Base-by-base conservation (phyloP, 495 filamentous ascomycete species). In the Delitschia confertaspora region DNA sequence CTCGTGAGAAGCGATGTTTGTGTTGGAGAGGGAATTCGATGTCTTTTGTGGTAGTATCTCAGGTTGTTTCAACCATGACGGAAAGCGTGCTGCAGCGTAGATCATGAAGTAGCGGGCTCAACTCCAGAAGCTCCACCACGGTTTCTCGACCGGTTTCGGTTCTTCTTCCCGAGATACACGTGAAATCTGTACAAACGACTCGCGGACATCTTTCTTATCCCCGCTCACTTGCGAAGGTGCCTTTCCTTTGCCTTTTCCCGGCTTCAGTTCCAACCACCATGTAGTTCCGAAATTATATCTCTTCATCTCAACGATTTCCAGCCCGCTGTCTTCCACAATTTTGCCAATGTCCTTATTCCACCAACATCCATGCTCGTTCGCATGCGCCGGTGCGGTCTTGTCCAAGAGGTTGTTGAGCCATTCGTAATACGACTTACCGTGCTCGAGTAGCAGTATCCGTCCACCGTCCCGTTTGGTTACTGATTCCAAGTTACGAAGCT, bases 281-380 rank as follows among this genome's bases (percentile, higher is more conserved):
- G 78, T 80, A 13, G 88, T 95, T 22, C 88, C 88, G 39, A 82
- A 68, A 65, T 93, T 84, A 60, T 69, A 75, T 23, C 76, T 62
- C 49, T 76, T 76, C 18, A 93, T 64, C 41, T 65, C 65, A 17
- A 83, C 69, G 33, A 98, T 68, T 66, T 88, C 83, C 56, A 98
- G 64, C 16, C 86, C 89, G 46, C 83, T 88, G 49, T 88, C 75
- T 50, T 71, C 63, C 27, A 95, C 77, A 59, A 96, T 75, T 42
- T 62, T 64, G 43, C 80, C 83, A 41, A 98, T 81, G 70, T 98
- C 91, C 38, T 86, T 70, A 64, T 98, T 98, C 80, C 84, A 93
- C 88, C 88, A 96, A 67, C 91, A 98, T 6, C 93, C 91, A 71
- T 87, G 86, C 37, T 75, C 72, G 45, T 78, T 71, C 31, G 88